Evolutionary conservation across 2,329 filamentous ascomycete genomes (phyloP).

Genomic region (Sphaerulina vaccinii): DNA sequence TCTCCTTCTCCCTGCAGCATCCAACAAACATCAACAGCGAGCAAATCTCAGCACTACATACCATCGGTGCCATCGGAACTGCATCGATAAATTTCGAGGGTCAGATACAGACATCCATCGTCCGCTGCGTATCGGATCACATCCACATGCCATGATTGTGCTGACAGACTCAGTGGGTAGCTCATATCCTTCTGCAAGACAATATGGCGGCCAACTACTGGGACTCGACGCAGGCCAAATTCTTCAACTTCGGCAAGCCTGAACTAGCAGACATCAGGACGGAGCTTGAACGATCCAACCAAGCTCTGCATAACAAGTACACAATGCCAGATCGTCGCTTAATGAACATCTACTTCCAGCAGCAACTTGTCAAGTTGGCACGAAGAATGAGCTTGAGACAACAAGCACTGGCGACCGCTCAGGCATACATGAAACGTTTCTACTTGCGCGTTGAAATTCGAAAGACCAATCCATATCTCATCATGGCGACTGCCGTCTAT

Average conservation of each 20-base stretch:
- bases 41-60: no score
- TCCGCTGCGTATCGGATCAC: no score
- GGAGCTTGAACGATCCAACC: constrained; percentile 70
- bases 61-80: no score
- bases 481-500: constrained; percentile 91
- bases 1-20: no score
- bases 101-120: no score
- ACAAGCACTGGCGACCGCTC: constrained; percentile 89
- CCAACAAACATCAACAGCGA: no score
- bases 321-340: constrained; percentile 79
- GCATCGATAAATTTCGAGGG: no score
- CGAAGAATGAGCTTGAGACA: constrained; percentile 83
- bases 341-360: constrained; percentile 87
- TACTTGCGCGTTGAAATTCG: constrained; percentile 89
- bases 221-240: constrained; percentile 85
- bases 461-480: constrained; percentile 87
- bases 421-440: constrained; percentile 92
- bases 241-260: constrained; percentile 87
- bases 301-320: constrained; percentile 71
- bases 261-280: constrained; percentile 73
- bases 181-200: no score
- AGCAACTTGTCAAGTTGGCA: constrained; percentile 78
- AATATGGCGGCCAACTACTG: constrained; percentile 93
- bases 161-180: no score
- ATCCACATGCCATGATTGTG: background rate